Percentiles rank a stretch among this genome's conserved stretches.
Evolutionary conservation across 257 asterid genomes (phyloP).

Genomic region (Gentiana straminea): DNA sequence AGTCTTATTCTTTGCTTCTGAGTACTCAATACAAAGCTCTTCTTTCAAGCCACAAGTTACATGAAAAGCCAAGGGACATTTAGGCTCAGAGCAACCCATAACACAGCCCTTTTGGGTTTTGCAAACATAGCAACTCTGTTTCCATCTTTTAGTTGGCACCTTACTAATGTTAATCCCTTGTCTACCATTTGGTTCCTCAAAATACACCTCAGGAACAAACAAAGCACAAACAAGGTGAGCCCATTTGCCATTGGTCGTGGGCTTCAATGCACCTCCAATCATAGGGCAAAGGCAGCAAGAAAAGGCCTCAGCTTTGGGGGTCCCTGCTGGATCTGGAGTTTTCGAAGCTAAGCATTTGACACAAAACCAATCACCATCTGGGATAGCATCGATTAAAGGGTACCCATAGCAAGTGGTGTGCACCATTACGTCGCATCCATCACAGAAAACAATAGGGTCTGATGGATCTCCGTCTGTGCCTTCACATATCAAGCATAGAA

Average conservation of each 20-base stretch:
- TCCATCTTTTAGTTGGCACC: slow-evolving; percentile 58
- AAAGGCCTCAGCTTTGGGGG: background rate
- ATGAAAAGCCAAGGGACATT: slow-evolving; percentile 53
- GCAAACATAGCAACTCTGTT: slow-evolving; percentile 45
- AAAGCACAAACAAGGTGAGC: slow-evolving; percentile 78
- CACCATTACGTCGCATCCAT: slow-evolving; percentile 85
- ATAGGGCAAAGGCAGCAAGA: slow-evolving; percentile 70
- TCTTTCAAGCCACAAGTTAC: slow-evolving; percentile 69
- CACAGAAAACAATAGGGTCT: slow-evolving; percentile 85
- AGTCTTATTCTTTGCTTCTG: slow-evolving; percentile 41
- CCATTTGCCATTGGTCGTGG: slow-evolving; percentile 62
- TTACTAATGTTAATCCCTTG: slow-evolving; percentile 53
- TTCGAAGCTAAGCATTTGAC: slow-evolving; percentile 37
- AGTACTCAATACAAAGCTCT: slow-evolving; percentile 57
- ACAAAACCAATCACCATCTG: slow-evolving; percentile 91
- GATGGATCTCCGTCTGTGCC: slow-evolving; percentile 82
- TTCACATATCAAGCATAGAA: slow-evolving; percentile 55
- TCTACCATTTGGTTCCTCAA: slow-evolving; percentile 42
- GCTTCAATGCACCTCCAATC: slow-evolving; percentile 63
- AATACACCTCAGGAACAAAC: slow-evolving; percentile 79
- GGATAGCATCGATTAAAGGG: slow-evolving; percentile 53
- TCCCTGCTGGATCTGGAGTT: background rate
- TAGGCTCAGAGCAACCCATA: slow-evolving; percentile 75
- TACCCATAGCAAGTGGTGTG: slow-evolving; percentile 74
- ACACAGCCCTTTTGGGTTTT: slow-evolving; percentile 44